Base-by-base conservation (phyloP, 164 flowering plant genomes). In the Stephania yunnanensis region DNA sequence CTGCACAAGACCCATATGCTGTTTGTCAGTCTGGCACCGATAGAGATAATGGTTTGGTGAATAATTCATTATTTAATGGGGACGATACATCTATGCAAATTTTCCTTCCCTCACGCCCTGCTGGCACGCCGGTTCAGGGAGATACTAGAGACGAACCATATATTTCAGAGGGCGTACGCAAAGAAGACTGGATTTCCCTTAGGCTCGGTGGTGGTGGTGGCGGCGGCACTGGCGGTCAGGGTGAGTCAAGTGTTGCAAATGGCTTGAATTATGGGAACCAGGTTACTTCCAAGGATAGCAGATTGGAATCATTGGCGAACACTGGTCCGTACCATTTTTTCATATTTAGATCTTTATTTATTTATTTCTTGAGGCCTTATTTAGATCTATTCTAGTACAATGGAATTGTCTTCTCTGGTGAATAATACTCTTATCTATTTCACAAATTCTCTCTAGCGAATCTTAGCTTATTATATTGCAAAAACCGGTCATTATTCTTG, bases 121-220 rank as follows among this genome's bases (percentile, higher is more conserved):
- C 91, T 46, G 87, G 80, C 69, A 74, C 81, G n/a, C 76, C 88
- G 5, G 69, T 69, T 48, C 89, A 84, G 70, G 42, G 84, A 75
- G 86, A 88, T 73, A 36, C 80, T 72, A 89, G 90, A 80, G 89
- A 88, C 76, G 89, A 80, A 31, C 77, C 80, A 74, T 87, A 87
- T 76, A 71, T 81, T 66, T 80, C 97, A 10, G 90, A 88, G 83
- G 88, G 87, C 74, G 70, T 85, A 53, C 87, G 78, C 19, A 73
- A 82, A 48, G 97, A 92, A 70, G 97, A 96, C 79, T 96, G 97
- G 97, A 91, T 92, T 69, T 94, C 99, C 74, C 94, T 96, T 46
- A 83, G 91, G 79, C 91, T 94, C 78, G 99, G 99, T 61, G 94
- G 81, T 75, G 82, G n/a, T n/a, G n/a, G n/a, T n/a, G n/a, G n/a